Evolutionary conservation across 1,284 basidiomycete species (phyloP), one percentile per base, ranked within the genome.

Genomic region (Moesziomyces aphidis): DNA sequence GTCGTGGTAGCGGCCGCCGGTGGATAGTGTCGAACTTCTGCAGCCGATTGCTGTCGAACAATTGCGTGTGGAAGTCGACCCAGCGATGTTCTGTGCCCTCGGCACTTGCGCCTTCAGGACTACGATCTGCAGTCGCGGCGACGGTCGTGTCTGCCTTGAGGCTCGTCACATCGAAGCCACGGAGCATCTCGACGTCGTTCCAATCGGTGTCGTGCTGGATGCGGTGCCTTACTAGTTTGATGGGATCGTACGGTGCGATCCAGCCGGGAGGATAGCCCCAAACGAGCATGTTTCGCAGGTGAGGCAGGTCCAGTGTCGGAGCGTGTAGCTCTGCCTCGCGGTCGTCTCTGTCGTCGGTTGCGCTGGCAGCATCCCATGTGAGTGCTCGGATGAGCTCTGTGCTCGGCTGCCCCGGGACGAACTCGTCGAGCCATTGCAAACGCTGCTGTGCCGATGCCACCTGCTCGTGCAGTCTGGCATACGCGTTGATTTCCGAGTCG

Each of bases 211-310:
- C 68, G 17, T 44, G 43, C 44, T 53, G 28, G 24, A 71, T 55
- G 13, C 68, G 36, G 26, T 51, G 45, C 21, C 52, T 19, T 15
- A 57, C 65, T 34, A 19, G 23, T 47, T 61, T 51, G 34, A 61
- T 26, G 2, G 68, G 61, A 47, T 71, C 58, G 21, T 45, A 23
- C 24, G 46, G 6, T 19, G 66, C 50, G 24, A 69, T 69, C 60
- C 55, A 69, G 36, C 66, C 66, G 0, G 66, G 66, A 4, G 66
- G 66, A 48, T 69, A 69, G 24, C 66, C 66, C 66, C 66, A 71
- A 2, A 61, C 47, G 22, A 66, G 57, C 64, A 71, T 65, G n/a
- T 43, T 52, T 23, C 45, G 58, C 31, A 71, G 47, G 23, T 58
- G 54, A 28, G 59, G 60, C 42, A 64, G 28, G 23, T 64, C 55